phyloP scores from a whole-genome alignment of 768 basidiomycete genomes.

The Pleurotus salmoneostramineus region DNA sequence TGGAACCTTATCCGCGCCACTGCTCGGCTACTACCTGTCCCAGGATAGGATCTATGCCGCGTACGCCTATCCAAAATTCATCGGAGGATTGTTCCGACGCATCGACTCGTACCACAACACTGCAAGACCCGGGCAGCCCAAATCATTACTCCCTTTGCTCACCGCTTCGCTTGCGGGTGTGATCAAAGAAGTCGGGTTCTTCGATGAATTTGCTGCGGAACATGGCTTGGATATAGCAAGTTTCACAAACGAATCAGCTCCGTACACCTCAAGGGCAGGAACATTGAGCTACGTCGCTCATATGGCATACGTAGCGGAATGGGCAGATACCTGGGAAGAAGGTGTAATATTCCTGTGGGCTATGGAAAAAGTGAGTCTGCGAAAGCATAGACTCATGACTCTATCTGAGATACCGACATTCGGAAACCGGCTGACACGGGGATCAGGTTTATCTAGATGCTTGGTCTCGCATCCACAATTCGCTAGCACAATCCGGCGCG shows the following conservation, averaged over 20 bases:
- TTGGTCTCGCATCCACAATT: conserved; percentile 48
- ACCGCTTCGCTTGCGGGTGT: conserved; percentile 47
- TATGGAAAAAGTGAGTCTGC: conserved; percentile 59
- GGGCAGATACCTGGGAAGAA: conserved; percentile 46
- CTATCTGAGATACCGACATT: not conserved
- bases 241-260: conserved; percentile 54
- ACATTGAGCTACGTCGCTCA: conserved; percentile 73
- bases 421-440: not conserved
- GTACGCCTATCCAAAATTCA: conserved; percentile 70
- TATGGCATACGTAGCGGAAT: conserved; percentile 50
- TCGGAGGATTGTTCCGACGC: conserved; percentile 58
- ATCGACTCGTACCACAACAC: conserved; percentile 48
- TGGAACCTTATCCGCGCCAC: conserved; percentile 39
- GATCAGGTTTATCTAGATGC: conserved; percentile 64
- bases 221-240: conserved; percentile 42
- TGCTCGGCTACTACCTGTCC: conserved; percentile 60
- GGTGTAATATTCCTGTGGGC: conserved; percentile 74
- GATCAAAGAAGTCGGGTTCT: conserved; percentile 55
- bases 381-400: not conserved
- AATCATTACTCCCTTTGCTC: conserved; percentile 28
- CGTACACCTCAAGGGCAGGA: conserved; percentile 56
- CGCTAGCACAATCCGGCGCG: conserved; percentile 9
- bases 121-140: conserved; percentile 36
- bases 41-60: conserved; percentile 76
- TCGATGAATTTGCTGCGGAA: conserved; percentile 42